Evolutionary conservation across 441 rosid species (phyloP).

Genomic region (Viola pubescens): DNA sequence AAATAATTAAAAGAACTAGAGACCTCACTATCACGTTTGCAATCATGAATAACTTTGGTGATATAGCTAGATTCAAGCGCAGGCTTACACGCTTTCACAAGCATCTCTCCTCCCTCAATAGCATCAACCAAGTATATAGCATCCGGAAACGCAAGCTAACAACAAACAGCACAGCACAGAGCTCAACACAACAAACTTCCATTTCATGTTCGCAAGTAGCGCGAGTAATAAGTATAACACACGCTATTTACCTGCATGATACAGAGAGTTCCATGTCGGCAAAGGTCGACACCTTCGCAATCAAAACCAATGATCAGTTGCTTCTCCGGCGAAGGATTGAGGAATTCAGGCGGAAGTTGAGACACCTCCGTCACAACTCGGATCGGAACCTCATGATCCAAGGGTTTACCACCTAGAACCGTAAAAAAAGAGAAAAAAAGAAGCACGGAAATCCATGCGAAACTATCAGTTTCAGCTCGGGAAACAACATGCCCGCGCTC

Average conservation of each 20-base stretch:
- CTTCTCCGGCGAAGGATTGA: conserved; percentile 55
- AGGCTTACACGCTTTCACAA: conserved; percentile 85
- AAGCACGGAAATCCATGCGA: not conserved
- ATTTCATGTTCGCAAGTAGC: too few relatives aligned
- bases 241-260: conserved; percentile 64
- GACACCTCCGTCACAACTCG: conserved; percentile 55
- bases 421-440: not conserved
- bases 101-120: conserved; percentile 59
- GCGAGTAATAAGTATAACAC: too few relatives aligned
- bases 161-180: conserved; percentile 19
- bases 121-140: conserved; percentile 84
- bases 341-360: conserved; percentile 75
- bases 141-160: conserved; percentile 91
- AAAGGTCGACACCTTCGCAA: conserved; percentile 85
- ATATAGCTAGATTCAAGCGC: conserved; percentile 86
- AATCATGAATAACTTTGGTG: conserved; percentile 94
- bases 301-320: conserved; percentile 76
- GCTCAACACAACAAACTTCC: not conserved
- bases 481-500: too few relatives aligned
- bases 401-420: conserved; percentile 36
- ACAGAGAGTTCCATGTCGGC: conserved; percentile 77
- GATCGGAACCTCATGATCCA: conserved; percentile 51
- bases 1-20: conserved; percentile 27
- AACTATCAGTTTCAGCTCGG: too few relatives aligned
- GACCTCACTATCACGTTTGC: conserved; percentile 99